Conservation (phyloP, 257 asterid species). For the Solanum peruvianum region DNA sequence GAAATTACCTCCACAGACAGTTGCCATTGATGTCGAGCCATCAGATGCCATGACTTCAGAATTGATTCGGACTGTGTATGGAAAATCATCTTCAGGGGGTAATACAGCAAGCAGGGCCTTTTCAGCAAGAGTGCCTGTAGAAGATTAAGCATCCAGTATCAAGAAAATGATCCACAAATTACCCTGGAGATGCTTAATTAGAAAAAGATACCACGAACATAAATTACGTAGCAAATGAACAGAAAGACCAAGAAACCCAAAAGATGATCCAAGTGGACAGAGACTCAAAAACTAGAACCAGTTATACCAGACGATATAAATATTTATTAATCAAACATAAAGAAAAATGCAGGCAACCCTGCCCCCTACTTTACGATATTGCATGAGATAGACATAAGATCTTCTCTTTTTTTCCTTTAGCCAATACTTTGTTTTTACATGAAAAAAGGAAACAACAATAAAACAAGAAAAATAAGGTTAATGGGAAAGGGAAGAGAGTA, state of each 20-base stretch:
- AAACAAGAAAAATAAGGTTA: neutral
- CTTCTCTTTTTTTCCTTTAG: neutral
- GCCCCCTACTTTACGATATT: neutral
- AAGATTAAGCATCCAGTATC: conserved; percentile 8
- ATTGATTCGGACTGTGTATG: conserved; percentile 81
- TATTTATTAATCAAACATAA: neutral
- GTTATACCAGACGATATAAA: neutral
- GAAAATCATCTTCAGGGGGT: conserved; percentile 83
- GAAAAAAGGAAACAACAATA: neutral
- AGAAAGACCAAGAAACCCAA: neutral
- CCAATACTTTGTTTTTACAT: neutral
- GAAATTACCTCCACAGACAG: conserved; percentile 89
- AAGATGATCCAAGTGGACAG: neutral
- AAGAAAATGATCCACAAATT: neutral
- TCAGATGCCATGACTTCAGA: conserved; percentile 99
- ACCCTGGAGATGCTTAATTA: neutral
- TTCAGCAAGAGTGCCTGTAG: conserved; percentile 92
- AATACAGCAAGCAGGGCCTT: conserved; percentile 80
- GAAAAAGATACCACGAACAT: neutral
- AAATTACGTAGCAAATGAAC: neutral
- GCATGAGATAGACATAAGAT: neutral
- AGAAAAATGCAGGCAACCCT: neutral
- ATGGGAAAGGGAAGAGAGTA: neutral
- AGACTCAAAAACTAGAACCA: neutral
- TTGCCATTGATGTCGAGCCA: conserved; percentile 99